These are phyloP conservation scores for Smallanthus sonchifolius DNA, from an alignment of 129 eudicot genomes.

Conservation along the genomic window DNA sequence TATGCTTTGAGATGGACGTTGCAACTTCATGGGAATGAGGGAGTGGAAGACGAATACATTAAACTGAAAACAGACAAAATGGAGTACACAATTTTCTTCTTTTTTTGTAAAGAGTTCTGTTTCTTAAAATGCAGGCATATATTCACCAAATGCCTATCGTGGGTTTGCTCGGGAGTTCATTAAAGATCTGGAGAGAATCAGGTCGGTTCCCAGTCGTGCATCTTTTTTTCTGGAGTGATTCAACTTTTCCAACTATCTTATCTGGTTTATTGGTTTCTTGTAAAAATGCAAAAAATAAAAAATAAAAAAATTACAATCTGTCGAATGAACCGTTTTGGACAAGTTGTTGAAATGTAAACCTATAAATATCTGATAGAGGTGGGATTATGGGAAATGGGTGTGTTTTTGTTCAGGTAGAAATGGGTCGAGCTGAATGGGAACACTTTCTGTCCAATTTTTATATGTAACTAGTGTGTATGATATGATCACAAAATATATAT, in stretches of 20 bases:
- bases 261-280: background rate
- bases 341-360: background rate
- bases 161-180: slow-evolving; percentile 99
- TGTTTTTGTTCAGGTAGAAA: background rate
- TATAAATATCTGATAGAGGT: background rate
- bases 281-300: background rate
- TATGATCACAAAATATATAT: background rate
- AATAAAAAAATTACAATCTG: background rate
- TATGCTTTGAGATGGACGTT: background rate
- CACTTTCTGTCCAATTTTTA: background rate
- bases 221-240: background rate
- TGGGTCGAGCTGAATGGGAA: background rate
- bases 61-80: background rate
- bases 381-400: background rate
- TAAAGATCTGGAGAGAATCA: slow-evolving; percentile 89
- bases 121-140: slow-evolving; percentile 59
- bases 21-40: background rate
- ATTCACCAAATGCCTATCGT: slow-evolving; percentile 97
- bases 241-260: background rate
- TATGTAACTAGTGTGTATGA: background rate
- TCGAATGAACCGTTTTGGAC: background rate
- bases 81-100: background rate
- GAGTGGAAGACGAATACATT: background rate
- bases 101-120: background rate
- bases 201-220: slow-evolving; percentile 30